Conservation (phyloP, 495 filamentous ascomycete genomes). For the Daldinia grandis region DNA sequence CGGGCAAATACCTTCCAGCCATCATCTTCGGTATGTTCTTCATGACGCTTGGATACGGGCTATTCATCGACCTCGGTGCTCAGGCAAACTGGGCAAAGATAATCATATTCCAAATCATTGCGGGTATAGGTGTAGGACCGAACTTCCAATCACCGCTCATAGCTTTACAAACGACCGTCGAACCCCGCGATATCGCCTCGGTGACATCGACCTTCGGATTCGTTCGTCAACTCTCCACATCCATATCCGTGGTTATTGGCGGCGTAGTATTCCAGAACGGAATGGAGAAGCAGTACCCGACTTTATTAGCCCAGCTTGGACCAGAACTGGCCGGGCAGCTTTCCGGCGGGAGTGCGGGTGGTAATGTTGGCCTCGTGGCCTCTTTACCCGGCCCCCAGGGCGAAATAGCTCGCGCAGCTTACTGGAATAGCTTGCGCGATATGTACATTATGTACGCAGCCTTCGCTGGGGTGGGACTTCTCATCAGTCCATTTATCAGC, state of each 20-base stretch:
- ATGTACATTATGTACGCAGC: slow-evolving; percentile 76
- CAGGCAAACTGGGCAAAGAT: slow-evolving; percentile 63
- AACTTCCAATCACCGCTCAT: slow-evolving; percentile 77
- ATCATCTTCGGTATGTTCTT: slow-evolving; percentile 65
- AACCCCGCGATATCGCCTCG: slow-evolving; percentile 74
- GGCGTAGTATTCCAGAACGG: slow-evolving; percentile 81
- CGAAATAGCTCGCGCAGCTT: slow-evolving; percentile 60
- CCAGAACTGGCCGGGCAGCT: slow-evolving; percentile 53
- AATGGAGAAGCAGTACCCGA: slow-evolving; percentile 56
- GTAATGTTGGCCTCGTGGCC: slow-evolving; percentile 64
- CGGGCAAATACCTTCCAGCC: slow-evolving; percentile 59
- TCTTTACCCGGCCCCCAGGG: slow-evolving; percentile 58
- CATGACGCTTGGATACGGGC: slow-evolving; percentile 67
- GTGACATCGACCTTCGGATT: slow-evolving; percentile 82
- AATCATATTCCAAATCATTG: slow-evolving; percentile 66
- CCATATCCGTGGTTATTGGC: slow-evolving; percentile 79
- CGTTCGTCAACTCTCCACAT: slow-evolving; percentile 74
- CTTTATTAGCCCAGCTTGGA: slow-evolving; percentile 51
- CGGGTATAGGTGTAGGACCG: slow-evolving; percentile 69
- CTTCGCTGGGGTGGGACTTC: slow-evolving; percentile 62
- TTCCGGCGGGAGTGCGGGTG: slow-evolving; percentile 63
- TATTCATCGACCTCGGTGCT: slow-evolving; percentile 65
- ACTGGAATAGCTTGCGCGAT: slow-evolving; percentile 63
- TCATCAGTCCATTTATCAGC: slow-evolving; percentile 63
- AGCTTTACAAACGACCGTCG: slow-evolving; percentile 72